Conservation (phyloP, 2,329 filamentous ascomycete species). For the Sarocladiaceae sp. region DNA sequence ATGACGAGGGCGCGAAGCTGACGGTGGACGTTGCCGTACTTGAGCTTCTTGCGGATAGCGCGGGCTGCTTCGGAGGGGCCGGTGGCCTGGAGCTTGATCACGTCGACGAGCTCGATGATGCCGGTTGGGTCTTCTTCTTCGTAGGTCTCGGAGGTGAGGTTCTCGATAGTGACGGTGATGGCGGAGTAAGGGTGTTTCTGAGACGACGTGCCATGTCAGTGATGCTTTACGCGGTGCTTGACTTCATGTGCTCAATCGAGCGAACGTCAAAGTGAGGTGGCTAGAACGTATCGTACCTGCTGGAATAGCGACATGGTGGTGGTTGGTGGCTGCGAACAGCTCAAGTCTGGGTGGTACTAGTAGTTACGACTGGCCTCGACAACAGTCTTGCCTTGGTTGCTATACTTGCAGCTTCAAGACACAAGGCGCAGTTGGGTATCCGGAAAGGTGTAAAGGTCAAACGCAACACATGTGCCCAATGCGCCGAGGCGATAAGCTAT, state of each 20-base stretch:
- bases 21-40: constrained; percentile 91
- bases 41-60: constrained; percentile 94
- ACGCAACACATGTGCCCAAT: no score
- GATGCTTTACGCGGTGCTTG: neutral
- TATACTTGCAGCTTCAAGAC: no score
- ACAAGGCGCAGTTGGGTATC: neutral
- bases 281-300: constrained; percentile 5
- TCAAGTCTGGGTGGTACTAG: no score
- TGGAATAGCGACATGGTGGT: constrained; percentile 9
- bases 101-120: constrained; percentile 89
- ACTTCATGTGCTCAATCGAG: no score
- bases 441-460: neutral
- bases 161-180: constrained; percentile 87
- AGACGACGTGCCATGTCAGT: neutral
- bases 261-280: no score
- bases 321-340: constrained; percentile 1
- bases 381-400: no score
- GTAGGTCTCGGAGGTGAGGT: constrained; percentile 80
- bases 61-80: constrained; percentile 86
- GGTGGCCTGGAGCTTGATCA: constrained; percentile 79
- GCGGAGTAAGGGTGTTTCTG: constrained; percentile 78
- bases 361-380: no score
- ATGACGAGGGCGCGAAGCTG: constrained; percentile 85
- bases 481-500: no score
- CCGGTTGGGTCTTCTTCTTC: constrained; percentile 88